Conservation (phyloP, 352 stramenopile genomes). For the Aphanomyces stellatus region DNA sequence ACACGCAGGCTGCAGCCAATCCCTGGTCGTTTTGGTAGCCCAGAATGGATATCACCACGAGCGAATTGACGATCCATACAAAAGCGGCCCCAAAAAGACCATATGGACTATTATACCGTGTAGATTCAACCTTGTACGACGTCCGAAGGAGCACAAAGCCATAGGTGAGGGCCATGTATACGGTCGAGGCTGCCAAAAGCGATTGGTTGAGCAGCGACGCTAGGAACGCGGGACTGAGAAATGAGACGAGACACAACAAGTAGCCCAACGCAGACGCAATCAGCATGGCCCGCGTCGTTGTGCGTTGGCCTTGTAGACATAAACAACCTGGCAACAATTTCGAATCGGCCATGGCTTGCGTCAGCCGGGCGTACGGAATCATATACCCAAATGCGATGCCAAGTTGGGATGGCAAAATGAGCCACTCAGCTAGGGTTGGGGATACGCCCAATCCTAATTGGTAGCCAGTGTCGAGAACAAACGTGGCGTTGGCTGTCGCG, state of each 20-base stretch:
- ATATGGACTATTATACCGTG: neutral
- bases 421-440: neutral
- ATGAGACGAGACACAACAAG: neutral
- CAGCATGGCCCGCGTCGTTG: neutral
- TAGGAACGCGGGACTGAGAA: neutral
- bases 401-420: neutral
- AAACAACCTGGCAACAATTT: neutral
- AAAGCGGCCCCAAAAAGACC: neutral
- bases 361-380: neutral
- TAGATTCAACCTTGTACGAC: neutral
- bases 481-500: neutral
- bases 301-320: neutral
- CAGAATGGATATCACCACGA: neutral
- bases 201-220: neutral
- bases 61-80: neutral
- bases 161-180: neutral
- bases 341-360: neutral
- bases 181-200: neutral
- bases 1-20: neutral
- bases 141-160: neutral
- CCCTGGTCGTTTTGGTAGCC: neutral
- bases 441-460: neutral
- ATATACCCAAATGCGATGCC: neutral
- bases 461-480: neutral
- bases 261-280: neutral